These are phyloP conservation scores for Ampelocalamus luodianensis DNA, from an alignment of 176 grass and related monocot species.

Conservation along the genomic window DNA sequence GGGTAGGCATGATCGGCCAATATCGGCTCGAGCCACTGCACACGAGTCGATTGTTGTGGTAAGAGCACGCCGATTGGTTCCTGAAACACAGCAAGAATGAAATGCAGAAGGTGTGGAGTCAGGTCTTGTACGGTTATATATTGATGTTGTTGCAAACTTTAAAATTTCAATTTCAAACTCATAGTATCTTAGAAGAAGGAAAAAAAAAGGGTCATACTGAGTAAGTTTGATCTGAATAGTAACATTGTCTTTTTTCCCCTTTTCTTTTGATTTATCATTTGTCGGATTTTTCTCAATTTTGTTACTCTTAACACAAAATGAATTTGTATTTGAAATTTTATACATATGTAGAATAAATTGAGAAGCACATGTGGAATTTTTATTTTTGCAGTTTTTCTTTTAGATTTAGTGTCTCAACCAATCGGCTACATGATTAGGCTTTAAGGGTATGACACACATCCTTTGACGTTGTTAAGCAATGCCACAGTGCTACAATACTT, in stretches of 20 bases:
- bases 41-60: constrained; percentile 62
- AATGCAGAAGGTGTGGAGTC: not conserved
- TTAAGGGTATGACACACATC: too few relatives aligned
- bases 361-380: too few relatives aligned
- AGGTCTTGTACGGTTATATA: not conserved
- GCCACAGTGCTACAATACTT: too few relatives aligned
- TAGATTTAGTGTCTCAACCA: too few relatives aligned
- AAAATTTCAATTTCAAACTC: not conserved
- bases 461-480: too few relatives aligned
- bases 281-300: too few relatives aligned
- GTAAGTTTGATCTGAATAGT: not conserved
- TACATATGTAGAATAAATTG: not conserved
- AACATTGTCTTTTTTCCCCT: not conserved
- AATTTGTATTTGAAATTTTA: not conserved
- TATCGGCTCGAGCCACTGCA: constrained; percentile 49
- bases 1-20: constrained; percentile 26
- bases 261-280: too few relatives aligned
- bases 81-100: constrained; percentile 35
- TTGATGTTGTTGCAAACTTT: not conserved
- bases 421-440: too few relatives aligned
- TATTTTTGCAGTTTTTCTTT: too few relatives aligned
- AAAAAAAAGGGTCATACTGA: not conserved
- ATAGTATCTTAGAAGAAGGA: not conserved
- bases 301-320: too few relatives aligned
- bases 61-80: constrained; percentile 56